Percentiles rank a stretch among this genome's conserved stretches.
phyloP scores from a whole-genome alignment of 2,329 filamentous ascomycete species.

The Arachnopeziza araneosa region DNA sequence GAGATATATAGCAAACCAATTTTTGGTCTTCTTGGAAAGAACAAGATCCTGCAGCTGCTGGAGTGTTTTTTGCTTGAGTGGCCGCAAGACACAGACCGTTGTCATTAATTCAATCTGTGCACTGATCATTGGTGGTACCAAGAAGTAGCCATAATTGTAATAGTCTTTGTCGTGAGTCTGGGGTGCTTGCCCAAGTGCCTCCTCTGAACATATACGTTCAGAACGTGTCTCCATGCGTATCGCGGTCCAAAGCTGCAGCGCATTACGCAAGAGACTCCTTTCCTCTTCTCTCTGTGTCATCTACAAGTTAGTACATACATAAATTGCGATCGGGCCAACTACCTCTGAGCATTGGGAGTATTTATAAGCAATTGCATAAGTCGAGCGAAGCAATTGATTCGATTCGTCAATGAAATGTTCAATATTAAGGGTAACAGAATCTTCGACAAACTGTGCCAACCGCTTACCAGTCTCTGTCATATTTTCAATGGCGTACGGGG shows the following conservation, averaged over 20 bases:
- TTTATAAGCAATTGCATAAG: slow-evolving; percentile 44
- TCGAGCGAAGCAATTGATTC: slow-evolving; percentile 41
- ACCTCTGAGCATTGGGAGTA: slow-evolving; percentile 24
- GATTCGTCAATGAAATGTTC: slow-evolving; percentile 34
- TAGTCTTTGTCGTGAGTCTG: not conserved
- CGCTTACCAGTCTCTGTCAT: slow-evolving; percentile 45
- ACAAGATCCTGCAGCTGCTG: not conserved
- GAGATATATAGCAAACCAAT: slow-evolving; percentile 7
- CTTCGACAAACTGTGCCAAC: not conserved
- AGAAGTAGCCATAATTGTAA: not conserved
- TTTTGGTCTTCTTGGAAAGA: not conserved
- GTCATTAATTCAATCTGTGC: slow-evolving; percentile 5
- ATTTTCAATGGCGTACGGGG: slow-evolving; percentile 49
- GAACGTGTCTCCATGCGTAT: slow-evolving; percentile 57
- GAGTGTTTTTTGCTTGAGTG: not conserved
- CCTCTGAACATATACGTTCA: slow-evolving; percentile 51
- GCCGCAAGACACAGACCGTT: not conserved
- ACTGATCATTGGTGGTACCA: slow-evolving; percentile 1
- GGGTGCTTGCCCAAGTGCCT: slow-evolving; percentile 48
- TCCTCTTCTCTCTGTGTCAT: slow-evolving; percentile 14
- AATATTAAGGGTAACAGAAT: not conserved
- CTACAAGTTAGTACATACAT: no score
- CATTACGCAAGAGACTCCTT: slow-evolving; percentile 41
- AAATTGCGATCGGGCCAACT: not conserved
- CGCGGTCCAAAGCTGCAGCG: slow-evolving; percentile 53